Base-by-base conservation (phyloP, 169 alveolate genomes). In the Plasmodium inui region DNA sequence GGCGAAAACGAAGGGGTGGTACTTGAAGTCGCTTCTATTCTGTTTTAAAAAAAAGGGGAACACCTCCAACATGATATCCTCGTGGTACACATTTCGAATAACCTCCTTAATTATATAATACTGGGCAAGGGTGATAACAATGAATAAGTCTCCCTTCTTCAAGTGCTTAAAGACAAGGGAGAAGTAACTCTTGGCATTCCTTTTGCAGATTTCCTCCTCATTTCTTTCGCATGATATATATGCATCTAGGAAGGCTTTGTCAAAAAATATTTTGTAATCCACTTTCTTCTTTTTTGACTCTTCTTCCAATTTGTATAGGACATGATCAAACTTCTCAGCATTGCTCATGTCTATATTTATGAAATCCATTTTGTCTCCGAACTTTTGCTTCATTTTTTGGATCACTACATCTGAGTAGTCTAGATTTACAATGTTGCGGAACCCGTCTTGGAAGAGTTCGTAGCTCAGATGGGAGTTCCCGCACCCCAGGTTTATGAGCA, bases 201-300 rank as follows among this genome's bases (percentile, higher is more conserved):
- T 92, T 90, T 85, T 92, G 28, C 95, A 86, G 19, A 95, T 26
- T n/a, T 92, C 94, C n/a, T 95, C 94, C 82, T 96, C 97, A 50
- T 92, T 93, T 91, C 89, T 84, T 14, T 92, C 97, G 55, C 94
- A 79, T 22, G 97, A 95, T 53, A 96, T 82, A 80, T 94, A 96
- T 34, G 97, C 97, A 76, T 96, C 97, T 84, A 96, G 81, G 76
- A 96, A 96, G 7, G 97, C 97, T 96, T 96, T 96, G 86, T 96
- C 97, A 55, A 96, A 92, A 53, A 96, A 86, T 26, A 96, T 90
- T 84, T 96, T 96, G 32, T 78, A 94, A n/a, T 76, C 92, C n/a
- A 67, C 37, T 14, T 84, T 93, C 37, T 83, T 70, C 67, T 82
- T 80, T 34, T 92, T 30, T 78, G 34, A 10, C 82, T 44, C 83